Conservation (phyloP, 257 asterid genomes). For the Nicotiana obtusifolia region DNA sequence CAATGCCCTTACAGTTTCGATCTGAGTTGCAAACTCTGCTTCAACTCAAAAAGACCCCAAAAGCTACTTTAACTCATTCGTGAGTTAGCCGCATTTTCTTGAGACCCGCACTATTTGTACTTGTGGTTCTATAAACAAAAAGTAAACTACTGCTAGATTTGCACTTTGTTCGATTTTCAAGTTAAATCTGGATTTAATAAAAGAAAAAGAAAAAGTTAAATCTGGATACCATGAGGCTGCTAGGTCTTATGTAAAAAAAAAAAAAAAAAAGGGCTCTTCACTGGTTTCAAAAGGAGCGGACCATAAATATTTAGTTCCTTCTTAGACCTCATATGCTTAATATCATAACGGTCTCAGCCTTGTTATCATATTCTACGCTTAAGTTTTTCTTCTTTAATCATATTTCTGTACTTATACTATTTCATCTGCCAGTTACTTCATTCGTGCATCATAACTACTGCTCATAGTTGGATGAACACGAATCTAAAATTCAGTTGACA, state of each 20-base stretch:
- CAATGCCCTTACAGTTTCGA: background rate
- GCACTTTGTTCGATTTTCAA: background rate
- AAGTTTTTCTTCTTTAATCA: background rate
- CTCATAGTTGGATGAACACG: no score
- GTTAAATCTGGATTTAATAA: constrained; percentile 7
- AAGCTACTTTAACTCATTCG: background rate
- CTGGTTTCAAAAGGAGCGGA: background rate
- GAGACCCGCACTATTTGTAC: constrained; percentile 33
- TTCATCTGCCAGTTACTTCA: background rate
- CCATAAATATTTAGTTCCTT: background rate
- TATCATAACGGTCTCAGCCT: background rate
- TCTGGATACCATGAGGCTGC: background rate
- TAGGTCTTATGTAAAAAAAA: background rate
- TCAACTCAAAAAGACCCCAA: background rate
- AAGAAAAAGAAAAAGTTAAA: no score
- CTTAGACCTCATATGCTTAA: background rate
- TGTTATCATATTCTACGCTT: background rate
- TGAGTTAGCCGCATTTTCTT: constrained; percentile 29
- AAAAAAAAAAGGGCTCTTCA: background rate
- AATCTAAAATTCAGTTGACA: no score
- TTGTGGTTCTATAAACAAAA: background rate
- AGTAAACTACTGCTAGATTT: background rate
- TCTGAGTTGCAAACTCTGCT: background rate
- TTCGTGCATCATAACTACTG: background rate
- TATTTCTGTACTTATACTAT: background rate